Conservation (phyloP, 441 rosid species). For the Arabidopsis lyrata region DNA sequence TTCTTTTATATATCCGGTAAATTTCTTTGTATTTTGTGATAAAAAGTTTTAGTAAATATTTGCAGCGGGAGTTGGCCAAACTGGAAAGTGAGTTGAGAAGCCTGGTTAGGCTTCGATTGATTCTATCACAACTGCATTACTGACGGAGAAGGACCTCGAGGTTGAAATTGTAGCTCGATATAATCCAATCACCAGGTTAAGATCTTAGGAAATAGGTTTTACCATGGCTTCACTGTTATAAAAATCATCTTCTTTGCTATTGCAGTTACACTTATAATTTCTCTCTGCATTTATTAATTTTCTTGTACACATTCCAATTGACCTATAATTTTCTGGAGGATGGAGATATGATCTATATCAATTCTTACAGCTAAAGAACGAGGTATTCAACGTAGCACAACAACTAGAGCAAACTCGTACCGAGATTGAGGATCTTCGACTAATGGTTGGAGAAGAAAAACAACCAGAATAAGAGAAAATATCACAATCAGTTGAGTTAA, state of each 20-base stretch:
- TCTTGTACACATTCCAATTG: not conserved
- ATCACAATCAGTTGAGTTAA: no score
- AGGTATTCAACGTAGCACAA: constrained; percentile 58
- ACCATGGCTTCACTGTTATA: constrained; percentile 6
- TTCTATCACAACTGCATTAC: constrained; percentile 50
- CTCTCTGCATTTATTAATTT: constrained; percentile 28
- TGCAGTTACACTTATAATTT: constrained; percentile 36
- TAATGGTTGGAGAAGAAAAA: no score
- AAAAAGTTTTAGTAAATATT: no score
- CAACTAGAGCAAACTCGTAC: constrained; percentile 64
- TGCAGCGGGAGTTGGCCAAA: constrained; percentile 66
- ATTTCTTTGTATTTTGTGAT: no score
- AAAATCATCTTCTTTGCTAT: constrained; percentile 3
- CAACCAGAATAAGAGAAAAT: no score
- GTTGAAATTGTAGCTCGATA: constrained; percentile 59
- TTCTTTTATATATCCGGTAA: no score
- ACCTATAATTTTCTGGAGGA: constrained; percentile 15
- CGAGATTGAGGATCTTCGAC: constrained; percentile 65
- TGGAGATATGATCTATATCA: constrained; percentile 16
- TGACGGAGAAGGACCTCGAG: constrained; percentile 66
- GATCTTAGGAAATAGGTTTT: constrained; percentile 15
- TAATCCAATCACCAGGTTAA: constrained; percentile 18
- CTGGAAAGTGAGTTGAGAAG: constrained; percentile 67
- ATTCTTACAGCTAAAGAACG: constrained; percentile 71
- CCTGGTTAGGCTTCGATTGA: constrained; percentile 46